Percentiles rank a stretch among this genome's conserved stretches.
Conservation (phyloP, 352 stramenopile species). For the Pythium monospermum region DNA sequence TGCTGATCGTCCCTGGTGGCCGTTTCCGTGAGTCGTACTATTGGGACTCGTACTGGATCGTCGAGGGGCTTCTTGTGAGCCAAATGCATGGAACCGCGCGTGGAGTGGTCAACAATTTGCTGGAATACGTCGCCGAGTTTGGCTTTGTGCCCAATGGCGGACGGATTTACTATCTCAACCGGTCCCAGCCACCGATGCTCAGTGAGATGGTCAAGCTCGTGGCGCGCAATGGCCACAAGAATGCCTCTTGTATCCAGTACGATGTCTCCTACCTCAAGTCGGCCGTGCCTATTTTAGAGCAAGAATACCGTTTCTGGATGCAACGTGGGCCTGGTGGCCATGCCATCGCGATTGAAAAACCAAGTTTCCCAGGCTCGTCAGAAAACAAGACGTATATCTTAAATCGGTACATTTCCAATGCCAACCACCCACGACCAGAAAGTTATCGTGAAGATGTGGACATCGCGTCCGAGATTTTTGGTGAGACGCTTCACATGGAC, state of each 20-base stretch:
- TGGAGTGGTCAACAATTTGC: constrained; percentile 81
- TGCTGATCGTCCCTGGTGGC: constrained; percentile 85
- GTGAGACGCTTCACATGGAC: constrained; percentile 26
- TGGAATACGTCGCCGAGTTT: constrained; percentile 82
- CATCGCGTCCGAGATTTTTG: constrained; percentile 59
- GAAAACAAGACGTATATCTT: constrained; percentile 40
- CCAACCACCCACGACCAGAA: constrained; percentile 75
- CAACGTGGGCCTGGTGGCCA: constrained; percentile 54
- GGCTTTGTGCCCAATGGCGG: constrained; percentile 89
- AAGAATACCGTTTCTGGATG: constrained; percentile 87
- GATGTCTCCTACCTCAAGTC: constrained; percentile 42
- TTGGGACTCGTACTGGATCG: constrained; percentile 93
- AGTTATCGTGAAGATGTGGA: constrained; percentile 83
- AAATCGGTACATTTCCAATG: constrained; percentile 75
- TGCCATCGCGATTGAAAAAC: constrained; percentile 40
- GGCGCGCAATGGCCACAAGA: constrained; percentile 19
- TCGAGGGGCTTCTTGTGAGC: constrained; percentile 81
- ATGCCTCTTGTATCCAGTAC: constrained; percentile 38
- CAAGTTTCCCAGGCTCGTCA: not conserved
- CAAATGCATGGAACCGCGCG: constrained; percentile 72
- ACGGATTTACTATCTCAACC: constrained; percentile 88
- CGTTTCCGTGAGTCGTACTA: constrained; percentile 93
- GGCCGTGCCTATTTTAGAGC: constrained; percentile 59
- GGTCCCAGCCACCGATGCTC: constrained; percentile 88
- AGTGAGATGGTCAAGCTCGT: constrained; percentile 80